phyloP scores from a whole-genome alignment of 345 rosid species.

The Fremontodendron californicum region DNA sequence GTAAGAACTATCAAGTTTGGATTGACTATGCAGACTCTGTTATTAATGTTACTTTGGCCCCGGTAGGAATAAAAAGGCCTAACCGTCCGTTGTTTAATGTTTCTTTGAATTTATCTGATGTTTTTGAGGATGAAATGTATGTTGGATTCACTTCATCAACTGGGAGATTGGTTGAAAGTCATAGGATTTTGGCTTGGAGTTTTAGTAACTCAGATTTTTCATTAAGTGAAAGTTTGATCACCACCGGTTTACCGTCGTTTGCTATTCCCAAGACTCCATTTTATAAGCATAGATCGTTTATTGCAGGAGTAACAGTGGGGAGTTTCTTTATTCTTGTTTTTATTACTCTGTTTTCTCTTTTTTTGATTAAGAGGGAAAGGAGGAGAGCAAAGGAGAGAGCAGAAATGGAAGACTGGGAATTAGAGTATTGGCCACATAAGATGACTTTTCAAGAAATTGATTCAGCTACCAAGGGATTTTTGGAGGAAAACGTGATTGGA shows the following conservation, averaged over 20 bases:
- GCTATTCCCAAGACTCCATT: slow-evolving; percentile 44
- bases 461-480: slow-evolving; percentile 51
- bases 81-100: slow-evolving; percentile 40
- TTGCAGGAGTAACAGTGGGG: slow-evolving; percentile 39
- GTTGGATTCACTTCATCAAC: slow-evolving; percentile 72
- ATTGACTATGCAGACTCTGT: slow-evolving; percentile 56
- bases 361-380: slow-evolving; percentile 40
- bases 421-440: slow-evolving; percentile 88
- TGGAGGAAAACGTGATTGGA: slow-evolving; percentile 66
- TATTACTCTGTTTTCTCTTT: slow-evolving; percentile 26
- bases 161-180: slow-evolving; percentile 52
- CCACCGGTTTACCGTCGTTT: slow-evolving; percentile 67
- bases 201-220: slow-evolving; percentile 59
- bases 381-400: slow-evolving; percentile 48
- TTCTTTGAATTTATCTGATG: slow-evolving; percentile 44
- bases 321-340: slow-evolving; percentile 33
- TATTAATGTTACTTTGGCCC: slow-evolving; percentile 37
- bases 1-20: slow-evolving; percentile 89
- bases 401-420: slow-evolving; percentile 82
- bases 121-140: slow-evolving; percentile 67
- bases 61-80: slow-evolving; percentile 39
- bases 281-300: slow-evolving; percentile 39
- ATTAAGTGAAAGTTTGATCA: slow-evolving; percentile 47
- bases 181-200: slow-evolving; percentile 76
- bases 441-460: slow-evolving; percentile 56